Conservation (phyloP, 768 basidiomycete genomes). For the Pleurotus ostreatus region DNA sequence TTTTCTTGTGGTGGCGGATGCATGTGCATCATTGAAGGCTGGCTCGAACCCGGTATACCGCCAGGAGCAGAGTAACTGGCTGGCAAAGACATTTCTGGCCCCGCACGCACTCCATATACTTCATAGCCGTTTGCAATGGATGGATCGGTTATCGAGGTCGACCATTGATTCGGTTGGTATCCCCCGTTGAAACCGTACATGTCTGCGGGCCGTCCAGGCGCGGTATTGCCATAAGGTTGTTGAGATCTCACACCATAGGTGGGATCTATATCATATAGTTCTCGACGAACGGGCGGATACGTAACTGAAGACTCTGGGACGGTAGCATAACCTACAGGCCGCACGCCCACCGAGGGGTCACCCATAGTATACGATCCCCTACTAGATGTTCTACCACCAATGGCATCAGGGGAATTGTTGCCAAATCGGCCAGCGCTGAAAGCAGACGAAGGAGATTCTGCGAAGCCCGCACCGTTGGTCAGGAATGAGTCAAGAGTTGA, state of each 20-base stretch:
- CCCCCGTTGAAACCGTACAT: conserved; percentile 12
- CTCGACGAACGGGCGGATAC: conserved; percentile 28
- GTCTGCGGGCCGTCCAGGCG: conserved; percentile 31
- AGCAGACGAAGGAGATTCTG: conserved; percentile 73
- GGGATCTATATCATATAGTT: conserved; percentile 34
- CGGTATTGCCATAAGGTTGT: conserved; percentile 24
- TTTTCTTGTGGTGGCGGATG: not conserved
- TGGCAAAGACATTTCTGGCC: not conserved
- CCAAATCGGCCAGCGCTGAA: conserved; percentile 61
- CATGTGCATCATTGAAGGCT: not conserved
- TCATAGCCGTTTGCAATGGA: conserved; percentile 11
- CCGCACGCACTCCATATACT: not conserved
- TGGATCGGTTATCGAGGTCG: conserved; percentile 18
- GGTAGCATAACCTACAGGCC: conserved; percentile 20
- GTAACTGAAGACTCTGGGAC: conserved; percentile 22
- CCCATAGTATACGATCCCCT: conserved; percentile 25
- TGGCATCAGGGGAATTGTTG: conserved; percentile 65
- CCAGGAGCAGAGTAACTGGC: not conserved
- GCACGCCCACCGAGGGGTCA: conserved; percentile 33
- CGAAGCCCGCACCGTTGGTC: conserved; percentile 46
- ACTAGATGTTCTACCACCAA: conserved; percentile 43
- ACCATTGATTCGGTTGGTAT: conserved; percentile 23
- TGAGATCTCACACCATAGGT: conserved; percentile 23
- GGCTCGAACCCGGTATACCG: not conserved
- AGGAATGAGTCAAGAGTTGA: conserved; percentile 65